Percentiles rank a stretch among this genome's conserved stretches.
Evolutionary conservation across 2,329 filamentous ascomycete species (phyloP).

Genomic region (Trichoderma lentiforme): DNA sequence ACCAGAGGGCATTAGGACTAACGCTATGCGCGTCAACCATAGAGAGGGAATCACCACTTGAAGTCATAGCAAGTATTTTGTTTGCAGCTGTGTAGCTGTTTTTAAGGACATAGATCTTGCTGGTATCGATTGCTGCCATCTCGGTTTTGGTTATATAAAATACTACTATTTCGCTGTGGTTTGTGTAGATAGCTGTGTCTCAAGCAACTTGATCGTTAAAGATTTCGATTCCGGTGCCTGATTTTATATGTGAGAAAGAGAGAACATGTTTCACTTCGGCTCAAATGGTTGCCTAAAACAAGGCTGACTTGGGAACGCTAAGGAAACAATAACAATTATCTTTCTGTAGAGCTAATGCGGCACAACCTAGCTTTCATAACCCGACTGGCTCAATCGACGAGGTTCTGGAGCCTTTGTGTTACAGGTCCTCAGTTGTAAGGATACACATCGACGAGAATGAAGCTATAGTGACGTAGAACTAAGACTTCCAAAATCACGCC

Average conservation of each 20-base stretch:
- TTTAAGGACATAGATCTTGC: background rate
- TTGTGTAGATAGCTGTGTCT: background rate
- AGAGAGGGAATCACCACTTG: background rate
- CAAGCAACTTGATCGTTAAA: background rate
- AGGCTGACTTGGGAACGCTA: background rate
- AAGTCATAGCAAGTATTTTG: background rate
- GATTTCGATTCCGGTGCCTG: background rate
- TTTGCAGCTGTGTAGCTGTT: background rate
- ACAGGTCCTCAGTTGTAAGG: background rate
- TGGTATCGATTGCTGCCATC: background rate
- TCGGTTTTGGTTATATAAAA: slow-evolving; percentile 1
- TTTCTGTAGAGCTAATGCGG: background rate
- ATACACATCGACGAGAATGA: background rate
- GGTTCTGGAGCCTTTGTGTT: background rate
- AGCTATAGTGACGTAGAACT: background rate
- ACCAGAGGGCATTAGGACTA: background rate
- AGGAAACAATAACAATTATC: too few species aligned
- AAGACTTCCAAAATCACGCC: background rate
- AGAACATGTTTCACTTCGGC: background rate
- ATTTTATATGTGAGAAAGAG: background rate
- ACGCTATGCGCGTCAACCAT: background rate
- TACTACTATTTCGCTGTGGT: background rate
- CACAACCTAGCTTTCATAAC: background rate
- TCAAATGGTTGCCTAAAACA: background rate
- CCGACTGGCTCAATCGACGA: background rate